A percentile compares a stretch with the other conserved stretches of the same genome.
Evolutionary conservation across 495 filamentous ascomycete species (phyloP).

Genomic region (Aspergillus olivimuriae): DNA sequence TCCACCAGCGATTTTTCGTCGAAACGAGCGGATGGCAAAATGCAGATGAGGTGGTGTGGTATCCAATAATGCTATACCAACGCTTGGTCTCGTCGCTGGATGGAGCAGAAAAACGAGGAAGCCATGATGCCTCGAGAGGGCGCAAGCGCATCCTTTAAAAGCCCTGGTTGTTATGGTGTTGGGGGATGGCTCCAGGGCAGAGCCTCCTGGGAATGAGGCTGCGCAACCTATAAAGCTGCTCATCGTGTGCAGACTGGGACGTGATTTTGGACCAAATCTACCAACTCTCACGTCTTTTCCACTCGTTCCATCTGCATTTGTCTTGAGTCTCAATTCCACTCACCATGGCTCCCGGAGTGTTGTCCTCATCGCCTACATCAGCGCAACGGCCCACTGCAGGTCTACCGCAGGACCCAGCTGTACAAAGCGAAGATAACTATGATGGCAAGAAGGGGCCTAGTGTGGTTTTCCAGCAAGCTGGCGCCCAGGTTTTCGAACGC

Average conservation of each 20-base stretch:
- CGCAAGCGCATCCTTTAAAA: not conserved
- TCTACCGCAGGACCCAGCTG: not conserved
- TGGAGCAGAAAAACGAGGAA: not conserved
- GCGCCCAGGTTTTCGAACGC: not conserved
- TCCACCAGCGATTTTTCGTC: not conserved
- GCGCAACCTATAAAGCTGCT: not conserved
- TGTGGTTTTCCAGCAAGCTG: not conserved
- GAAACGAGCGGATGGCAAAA: not conserved
- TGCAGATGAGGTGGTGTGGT: not conserved
- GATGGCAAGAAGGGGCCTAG: not conserved
- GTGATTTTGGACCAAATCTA: not conserved
- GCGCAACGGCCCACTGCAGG: not conserved
- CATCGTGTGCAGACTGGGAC: not conserved
- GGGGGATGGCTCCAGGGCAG: not conserved
- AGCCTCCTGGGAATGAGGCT: not conserved
- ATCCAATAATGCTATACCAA: not conserved
- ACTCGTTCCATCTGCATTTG: not conserved
- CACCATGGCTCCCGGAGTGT: not conserved
- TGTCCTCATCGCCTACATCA: too few species aligned
- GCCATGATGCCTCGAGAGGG: not conserved
- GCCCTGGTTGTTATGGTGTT: not conserved
- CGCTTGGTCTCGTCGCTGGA: not conserved
- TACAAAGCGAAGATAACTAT: not conserved
- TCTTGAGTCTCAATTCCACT: not conserved
- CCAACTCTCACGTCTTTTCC: not conserved